Evolutionary conservation across 1,139 yeast species (phyloP).

Genomic region (Geotrichum histeridarum): DNA sequence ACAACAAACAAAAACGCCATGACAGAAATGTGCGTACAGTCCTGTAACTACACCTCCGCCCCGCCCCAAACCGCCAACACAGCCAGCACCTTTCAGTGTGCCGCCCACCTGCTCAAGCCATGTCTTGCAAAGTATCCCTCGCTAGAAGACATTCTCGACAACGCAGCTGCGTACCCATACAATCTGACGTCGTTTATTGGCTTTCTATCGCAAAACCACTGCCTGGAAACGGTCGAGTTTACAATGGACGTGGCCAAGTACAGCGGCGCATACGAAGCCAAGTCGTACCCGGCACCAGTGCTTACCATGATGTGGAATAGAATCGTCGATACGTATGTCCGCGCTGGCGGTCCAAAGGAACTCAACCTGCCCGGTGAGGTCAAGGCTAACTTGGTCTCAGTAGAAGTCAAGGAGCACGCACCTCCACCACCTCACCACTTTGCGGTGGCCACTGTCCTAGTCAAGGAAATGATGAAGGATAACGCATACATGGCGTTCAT

Average conservation of each 20-base stretch:
- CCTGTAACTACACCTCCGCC: background rate
- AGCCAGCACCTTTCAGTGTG: background rate
- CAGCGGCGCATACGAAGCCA: constrained; percentile 7
- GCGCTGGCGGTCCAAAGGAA: constrained; percentile 33
- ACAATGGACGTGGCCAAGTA: constrained; percentile 33
- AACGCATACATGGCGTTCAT: constrained; percentile 30
- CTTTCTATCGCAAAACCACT: constrained; percentile 34
- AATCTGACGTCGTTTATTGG: constrained; percentile 31
- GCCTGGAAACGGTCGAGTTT: constrained; percentile 38
- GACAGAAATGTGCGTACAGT: background rate
- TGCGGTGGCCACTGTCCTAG: constrained; percentile 27
- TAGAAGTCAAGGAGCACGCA: constrained; percentile 2
- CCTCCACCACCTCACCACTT: constrained; percentile 29
- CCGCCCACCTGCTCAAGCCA: background rate
- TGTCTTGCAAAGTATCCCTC: constrained; percentile 25
- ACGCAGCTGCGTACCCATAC: constrained; percentile 30
- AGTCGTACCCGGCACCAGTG: background rate
- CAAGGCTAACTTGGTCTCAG: constrained; percentile 25
- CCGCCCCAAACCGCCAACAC: background rate
- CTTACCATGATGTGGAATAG: constrained; percentile 29
- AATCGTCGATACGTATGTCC: constrained; percentile 32
- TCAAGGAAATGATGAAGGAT: constrained; percentile 35
- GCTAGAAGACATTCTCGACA: constrained; percentile 31
- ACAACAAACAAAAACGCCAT: background rate
- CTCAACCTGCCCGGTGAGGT: constrained; percentile 34